A percentile compares a stretch with the other conserved stretches of the same genome.
phyloP scores from a whole-genome alignment of 2,329 filamentous ascomycete genomes.

The Tetracladium maxilliforme region DNA sequence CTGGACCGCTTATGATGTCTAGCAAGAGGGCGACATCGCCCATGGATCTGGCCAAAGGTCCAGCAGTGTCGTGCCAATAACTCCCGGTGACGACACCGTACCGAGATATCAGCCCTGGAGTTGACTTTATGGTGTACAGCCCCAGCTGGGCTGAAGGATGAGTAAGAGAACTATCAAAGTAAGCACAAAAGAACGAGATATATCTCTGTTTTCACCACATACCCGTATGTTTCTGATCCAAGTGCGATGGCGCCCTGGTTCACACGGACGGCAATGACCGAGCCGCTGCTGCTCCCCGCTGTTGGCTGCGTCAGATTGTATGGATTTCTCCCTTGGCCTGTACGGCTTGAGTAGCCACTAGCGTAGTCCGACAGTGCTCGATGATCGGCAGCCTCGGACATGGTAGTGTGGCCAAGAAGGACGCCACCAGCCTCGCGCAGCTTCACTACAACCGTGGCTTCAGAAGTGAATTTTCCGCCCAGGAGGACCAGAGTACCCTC shows the following conservation, averaged over 20 bases:
- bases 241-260: slow-evolving; percentile 39
- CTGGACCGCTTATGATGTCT: slow-evolving; percentile 42
- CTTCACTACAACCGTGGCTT: slow-evolving; percentile 40
- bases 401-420: slow-evolving; percentile 50
- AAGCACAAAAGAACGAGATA: slow-evolving; percentile 45
- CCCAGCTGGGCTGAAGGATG: too few species aligned
- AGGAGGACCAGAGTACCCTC: slow-evolving; percentile 39
- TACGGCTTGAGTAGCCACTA: slow-evolving; percentile 48
- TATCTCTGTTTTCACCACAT: slow-evolving; percentile 37
- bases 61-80: slow-evolving; percentile 47
- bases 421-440: slow-evolving; percentile 45
- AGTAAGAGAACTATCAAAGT: too few species aligned
- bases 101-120: slow-evolving; percentile 44
- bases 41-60: slow-evolving; percentile 48
- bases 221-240: slow-evolving; percentile 47
- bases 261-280: slow-evolving; percentile 40
- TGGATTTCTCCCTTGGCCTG: slow-evolving; percentile 43
- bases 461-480: slow-evolving; percentile 33
- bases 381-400: slow-evolving; percentile 51
- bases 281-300: slow-evolving; percentile 42
- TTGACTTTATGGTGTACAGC: slow-evolving; percentile 55
- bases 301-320: slow-evolving; percentile 47
- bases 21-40: slow-evolving; percentile 46
- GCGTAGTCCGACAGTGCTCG: slow-evolving; percentile 36
- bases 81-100: slow-evolving; percentile 48